Conservation (phyloP, 2,329 filamentous ascomycete species). For the Apiospora marii region DNA sequence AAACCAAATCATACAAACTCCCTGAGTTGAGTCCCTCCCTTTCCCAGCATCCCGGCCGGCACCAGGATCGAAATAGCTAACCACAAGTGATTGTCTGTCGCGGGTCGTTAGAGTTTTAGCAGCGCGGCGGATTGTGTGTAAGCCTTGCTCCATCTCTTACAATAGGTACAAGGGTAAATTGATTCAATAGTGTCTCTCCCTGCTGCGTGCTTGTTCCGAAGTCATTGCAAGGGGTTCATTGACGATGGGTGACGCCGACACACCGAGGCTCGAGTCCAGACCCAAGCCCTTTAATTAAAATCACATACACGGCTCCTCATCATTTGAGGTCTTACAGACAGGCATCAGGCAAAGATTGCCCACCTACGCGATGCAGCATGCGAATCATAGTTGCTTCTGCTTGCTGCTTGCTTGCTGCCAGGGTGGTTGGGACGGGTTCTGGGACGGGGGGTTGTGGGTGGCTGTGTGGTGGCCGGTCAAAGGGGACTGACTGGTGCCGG, state of each 20-base stretch:
- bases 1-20: constrained; percentile 22
- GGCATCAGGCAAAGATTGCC: constrained; percentile 34
- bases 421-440: constrained; percentile 29
- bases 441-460: constrained; percentile 30
- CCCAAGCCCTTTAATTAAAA: constrained; percentile 34
- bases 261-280: constrained; percentile 35
- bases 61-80: background rate
- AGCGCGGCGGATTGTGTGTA: background rate
- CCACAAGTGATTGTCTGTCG: background rate
- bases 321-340: constrained; percentile 35
- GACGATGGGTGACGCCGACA: constrained; percentile 29
- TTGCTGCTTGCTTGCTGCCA: constrained; percentile 29
- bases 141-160: background rate
- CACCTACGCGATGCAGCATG: constrained; percentile 44
- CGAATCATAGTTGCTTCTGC: constrained; percentile 53
- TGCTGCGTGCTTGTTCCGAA: constrained; percentile 18
- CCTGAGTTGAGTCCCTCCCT: background rate
- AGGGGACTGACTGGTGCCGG: background rate
- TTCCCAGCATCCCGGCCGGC: background rate
- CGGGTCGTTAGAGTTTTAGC: constrained; percentile 11
- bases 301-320: constrained; percentile 31
- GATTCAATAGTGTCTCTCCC: constrained; percentile 15
- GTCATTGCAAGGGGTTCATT: constrained; percentile 29
- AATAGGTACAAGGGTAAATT: constrained; percentile 4
- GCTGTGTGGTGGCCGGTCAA: constrained; percentile 10